Base-by-base conservation (phyloP, 2,329 filamentous ascomycete species). In the Nigrospora oryzae region DNA sequence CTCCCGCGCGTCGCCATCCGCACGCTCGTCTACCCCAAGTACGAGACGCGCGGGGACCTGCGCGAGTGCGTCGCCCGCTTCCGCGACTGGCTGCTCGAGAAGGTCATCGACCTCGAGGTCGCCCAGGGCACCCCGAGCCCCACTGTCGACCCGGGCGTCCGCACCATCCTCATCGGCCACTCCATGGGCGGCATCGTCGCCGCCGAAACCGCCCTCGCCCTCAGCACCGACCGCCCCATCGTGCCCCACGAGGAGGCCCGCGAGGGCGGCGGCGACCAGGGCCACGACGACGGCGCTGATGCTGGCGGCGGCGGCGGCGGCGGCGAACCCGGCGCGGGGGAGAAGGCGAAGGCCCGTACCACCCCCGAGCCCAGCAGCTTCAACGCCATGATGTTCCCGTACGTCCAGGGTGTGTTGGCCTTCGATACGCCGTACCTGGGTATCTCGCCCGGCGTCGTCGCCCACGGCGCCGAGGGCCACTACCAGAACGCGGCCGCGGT, bases 391-490 rank as follows among this genome's bases (percentile, higher is more conserved):
- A 91, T 96, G 84, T 97, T 97, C 62, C 91, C 91, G 2, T 91
- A 89, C 63, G 81, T 97, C 52, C 86, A 91, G 64, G 91, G 86
- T 53, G 79, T 97, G 23, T 76, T 97, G 40, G 88, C 90, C 42
- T 95, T 96, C 61, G 91, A 97, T 66, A 98, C 93, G 1, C 93
- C 93, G 1, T 98, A 86, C 62, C 75, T 93, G 2, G 86, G 86
- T 46, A 89, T 90, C 51, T 79, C 83, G 17, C 86, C 87, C 0
- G 84, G 86, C 23, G 85, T 93, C 2, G 83, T 93, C n/a, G 86
- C 87, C 4, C 85, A 91, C 61, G 82, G 84, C 48, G 90, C 91
- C 6, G 89, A 97, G 69, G 83, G 79, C 36, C 89, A 95, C 56
- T 91, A 91, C 66, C 84, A 83, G 49, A 83, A 81, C 36, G 84